Conservation (phyloP, 1,139 yeast species). For the Yamadazyma membranifaciens region DNA sequence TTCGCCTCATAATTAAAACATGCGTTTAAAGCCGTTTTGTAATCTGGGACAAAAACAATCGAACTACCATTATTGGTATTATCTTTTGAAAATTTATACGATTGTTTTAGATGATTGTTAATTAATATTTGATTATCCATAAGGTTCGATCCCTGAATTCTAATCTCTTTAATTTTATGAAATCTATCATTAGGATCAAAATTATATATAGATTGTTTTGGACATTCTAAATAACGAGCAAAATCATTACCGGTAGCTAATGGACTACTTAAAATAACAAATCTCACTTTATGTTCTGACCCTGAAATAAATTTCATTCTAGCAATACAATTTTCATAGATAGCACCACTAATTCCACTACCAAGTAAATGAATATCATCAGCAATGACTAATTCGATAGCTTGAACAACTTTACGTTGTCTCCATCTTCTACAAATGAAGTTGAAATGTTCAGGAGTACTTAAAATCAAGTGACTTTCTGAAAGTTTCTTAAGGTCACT, state of each 20-base stretch:
- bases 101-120: conserved; percentile 24
- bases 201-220: conserved; percentile 58
- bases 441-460: conserved; percentile 81
- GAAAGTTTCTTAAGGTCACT: conserved; percentile 56
- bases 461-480: conserved; percentile 62
- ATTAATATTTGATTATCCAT: conserved; percentile 10
- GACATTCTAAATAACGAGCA: conserved; percentile 85
- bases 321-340: conserved; percentile 68
- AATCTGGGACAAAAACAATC: conserved; percentile 55
- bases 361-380: conserved; percentile 80
- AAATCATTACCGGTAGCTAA: conserved; percentile 74
- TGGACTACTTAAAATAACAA: conserved; percentile 68
- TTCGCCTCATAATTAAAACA: conserved; percentile 43
- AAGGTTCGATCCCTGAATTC: conserved; percentile 36
- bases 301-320: conserved; percentile 69
- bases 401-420: conserved; percentile 65
- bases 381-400: conserved; percentile 64
- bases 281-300: conserved; percentile 56
- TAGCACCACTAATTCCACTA: conserved; percentile 50
- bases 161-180: conserved; percentile 55
- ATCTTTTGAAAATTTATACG: conserved; percentile 34
- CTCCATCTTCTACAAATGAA: conserved; percentile 78
- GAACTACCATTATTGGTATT: conserved; percentile 27
- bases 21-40: conserved; percentile 55
- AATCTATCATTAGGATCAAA: conserved; percentile 65